Evolutionary conservation across 495 filamentous ascomycete species (phyloP), one percentile per base, ranked within the genome.

Genomic region (Aspergillus campestris): DNA sequence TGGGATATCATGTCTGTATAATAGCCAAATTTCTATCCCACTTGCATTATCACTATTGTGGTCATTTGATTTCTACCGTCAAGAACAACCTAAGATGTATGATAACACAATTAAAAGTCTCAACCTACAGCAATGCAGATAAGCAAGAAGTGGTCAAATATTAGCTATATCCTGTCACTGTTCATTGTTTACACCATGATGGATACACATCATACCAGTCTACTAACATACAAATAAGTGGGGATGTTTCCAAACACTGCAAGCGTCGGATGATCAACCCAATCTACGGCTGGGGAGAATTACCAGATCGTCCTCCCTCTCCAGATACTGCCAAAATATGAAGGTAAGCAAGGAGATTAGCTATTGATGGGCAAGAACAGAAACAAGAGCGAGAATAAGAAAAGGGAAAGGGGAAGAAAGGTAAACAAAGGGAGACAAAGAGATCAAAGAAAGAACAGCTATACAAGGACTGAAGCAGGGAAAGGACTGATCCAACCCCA

Each of bases 221-320:
- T 39, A 8, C 9, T n/a, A 13, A 15, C 13, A 0, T 38, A 38
- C 12, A 31, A 10, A 47, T 28, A 41, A 52, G 40, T 48, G 40
- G 50, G 42, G 33, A 41, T 40, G 41, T 49, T 45, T 45, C 47
- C 43, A 44, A 24, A 34, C 31, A 46, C 35, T 52, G 39, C 53
- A 44, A 45, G 48, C 49, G 42, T 51, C 53, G 53, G 53, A 56
- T 49, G 53, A 56, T 56, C 53, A 49, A 42, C 50, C 31, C 24
- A 49, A 56, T 48, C 48, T 39, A 39, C 41, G 43, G 35, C 48
- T 50, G 45, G 45, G 45, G 44, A 39, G 31, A 24, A 31, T 45
- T 51, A 42, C 44, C 39, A 47, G 44, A 45, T 53, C 36, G 35
- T 8, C 45, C 11, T 11, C 27, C 41, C 34, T 40, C 32, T 24